Conservation (phyloP, 1,284 basidiomycete species). For the Somion occarium region DNA sequence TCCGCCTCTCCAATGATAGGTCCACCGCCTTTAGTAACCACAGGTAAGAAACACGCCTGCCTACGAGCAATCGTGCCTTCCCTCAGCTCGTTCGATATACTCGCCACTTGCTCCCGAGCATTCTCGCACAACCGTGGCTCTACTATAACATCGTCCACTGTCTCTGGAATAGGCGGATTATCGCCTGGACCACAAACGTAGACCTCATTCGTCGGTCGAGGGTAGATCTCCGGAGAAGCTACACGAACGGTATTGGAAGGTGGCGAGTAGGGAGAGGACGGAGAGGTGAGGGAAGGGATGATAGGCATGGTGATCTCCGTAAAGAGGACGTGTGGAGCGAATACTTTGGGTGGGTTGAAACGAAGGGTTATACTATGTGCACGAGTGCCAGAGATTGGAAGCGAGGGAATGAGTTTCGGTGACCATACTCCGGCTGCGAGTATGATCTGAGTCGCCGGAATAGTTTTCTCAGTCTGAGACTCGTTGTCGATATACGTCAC, state of each 20-base stretch:
- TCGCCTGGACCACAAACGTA: constrained; percentile 71
- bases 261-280: neutral
- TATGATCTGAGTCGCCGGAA: constrained; percentile 63
- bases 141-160: constrained; percentile 57
- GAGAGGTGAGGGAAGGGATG: neutral
- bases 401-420: constrained; percentile 42
- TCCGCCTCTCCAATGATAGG: constrained; percentile 58
- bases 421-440: constrained; percentile 90
- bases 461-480: constrained; percentile 22
- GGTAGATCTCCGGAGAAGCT: constrained; percentile 63
- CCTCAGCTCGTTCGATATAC: constrained; percentile 52
- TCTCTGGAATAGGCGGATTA: constrained; percentile 48
- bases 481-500: constrained; percentile 44
- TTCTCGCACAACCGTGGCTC: constrained; percentile 49
- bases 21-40: constrained; percentile 42
- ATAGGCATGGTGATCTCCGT: constrained; percentile 47
- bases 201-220: constrained; percentile 62
- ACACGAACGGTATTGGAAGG: constrained; percentile 9
- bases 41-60: constrained; percentile 70
- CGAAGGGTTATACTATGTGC: constrained; percentile 65
- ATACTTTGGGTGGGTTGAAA: constrained; percentile 34
- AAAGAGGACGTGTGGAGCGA: constrained; percentile 64
- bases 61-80: constrained; percentile 43
- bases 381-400: constrained; percentile 56
- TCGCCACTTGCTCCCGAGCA: constrained; percentile 47